Percentiles rank a stretch among this genome's conserved stretches.
phyloP scores from a whole-genome alignment of 495 filamentous ascomycete species.

The Aspergillus wentii region DNA sequence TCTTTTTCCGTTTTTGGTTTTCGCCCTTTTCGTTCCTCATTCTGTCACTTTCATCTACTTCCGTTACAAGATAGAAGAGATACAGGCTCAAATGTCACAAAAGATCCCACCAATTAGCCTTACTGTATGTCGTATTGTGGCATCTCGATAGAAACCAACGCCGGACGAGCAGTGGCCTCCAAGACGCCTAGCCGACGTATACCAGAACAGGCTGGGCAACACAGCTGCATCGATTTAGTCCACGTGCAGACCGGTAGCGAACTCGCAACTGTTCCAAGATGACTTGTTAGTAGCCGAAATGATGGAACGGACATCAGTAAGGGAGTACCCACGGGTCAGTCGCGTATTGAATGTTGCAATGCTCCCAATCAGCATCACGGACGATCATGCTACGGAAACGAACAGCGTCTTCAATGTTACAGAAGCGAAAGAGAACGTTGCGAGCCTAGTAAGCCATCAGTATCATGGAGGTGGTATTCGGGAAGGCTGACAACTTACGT shows the following conservation, averaged over 20 bases:
- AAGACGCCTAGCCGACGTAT: no score
- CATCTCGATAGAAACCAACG: no score
- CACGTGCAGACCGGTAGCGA: slow-evolving; percentile 26
- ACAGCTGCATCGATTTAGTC: slow-evolving; percentile 15
- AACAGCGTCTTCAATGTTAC: slow-evolving; percentile 34
- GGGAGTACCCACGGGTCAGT: slow-evolving; percentile 37
- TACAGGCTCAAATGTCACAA: background rate
- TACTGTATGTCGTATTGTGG: no score
- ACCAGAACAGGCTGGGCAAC: no score
- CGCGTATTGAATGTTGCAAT: slow-evolving; percentile 33
- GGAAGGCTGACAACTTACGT: slow-evolving; percentile 30
- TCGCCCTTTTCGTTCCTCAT: background rate
- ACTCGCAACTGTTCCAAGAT: slow-evolving; percentile 25
- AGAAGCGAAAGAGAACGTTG: slow-evolving; percentile 37
- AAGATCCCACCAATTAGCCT: background rate
- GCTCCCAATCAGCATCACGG: slow-evolving; percentile 37
- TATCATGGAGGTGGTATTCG: no score
- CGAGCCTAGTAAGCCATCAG: slow-evolving; percentile 19
- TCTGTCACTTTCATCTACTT: no score
- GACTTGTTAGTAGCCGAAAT: background rate
- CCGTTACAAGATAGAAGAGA: no score
- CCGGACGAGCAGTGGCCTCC: no score
- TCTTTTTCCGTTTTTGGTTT: background rate
- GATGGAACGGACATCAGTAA: background rate
- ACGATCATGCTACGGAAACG: slow-evolving; percentile 28